Evolutionary conservation across 2,329 filamentous ascomycete species (phyloP), one percentile per base, ranked within the genome.

Genomic region (Ramularia endophylla): DNA sequence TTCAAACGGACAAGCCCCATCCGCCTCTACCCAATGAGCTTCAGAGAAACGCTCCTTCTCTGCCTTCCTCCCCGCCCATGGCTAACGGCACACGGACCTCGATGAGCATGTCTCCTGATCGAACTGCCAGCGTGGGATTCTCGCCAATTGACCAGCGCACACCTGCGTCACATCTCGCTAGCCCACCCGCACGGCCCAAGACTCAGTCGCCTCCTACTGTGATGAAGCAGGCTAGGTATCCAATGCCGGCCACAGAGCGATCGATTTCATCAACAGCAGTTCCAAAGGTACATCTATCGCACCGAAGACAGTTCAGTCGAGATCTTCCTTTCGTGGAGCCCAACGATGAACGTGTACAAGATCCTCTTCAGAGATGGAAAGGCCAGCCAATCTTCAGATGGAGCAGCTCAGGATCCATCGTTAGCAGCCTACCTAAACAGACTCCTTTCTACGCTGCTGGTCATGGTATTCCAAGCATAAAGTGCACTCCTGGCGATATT

Each of bases 281-380:
- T 2, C 28, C 41, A 20, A 30, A 44, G 22, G 65, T 64, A 45
- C 16, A 37, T 31, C 56, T 65, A 27, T 52, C 58, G 9, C 65
- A 65, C 28, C 60, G 60, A 20, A 62, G 65, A 27, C 65, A 69
- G 33, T 64, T 69, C 30, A 72, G 71, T 11, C 65, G 70, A 18
- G 69, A 74, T 17, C 62, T 78, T 12, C 68, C 73, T 15, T 80
- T 77, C 46, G 73, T 81, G 38, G 54, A 67, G 4, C 79, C 78
- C 3, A 67, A 66, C 35, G 78, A 73, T 44, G 77, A 76, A 34
- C 70, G 70, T 27, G 68, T 71, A 55, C 66, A 79, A 13, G 92
- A 98, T 65, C 80, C 82, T 2, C 69, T 98, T 5, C 77, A 94
- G 60, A 76, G 92, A 51, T 98, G 92, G 92, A 88, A 85, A 65